Conservation (phyloP, 768 basidiomycete genomes). For the Serendipita vermifera region DNA sequence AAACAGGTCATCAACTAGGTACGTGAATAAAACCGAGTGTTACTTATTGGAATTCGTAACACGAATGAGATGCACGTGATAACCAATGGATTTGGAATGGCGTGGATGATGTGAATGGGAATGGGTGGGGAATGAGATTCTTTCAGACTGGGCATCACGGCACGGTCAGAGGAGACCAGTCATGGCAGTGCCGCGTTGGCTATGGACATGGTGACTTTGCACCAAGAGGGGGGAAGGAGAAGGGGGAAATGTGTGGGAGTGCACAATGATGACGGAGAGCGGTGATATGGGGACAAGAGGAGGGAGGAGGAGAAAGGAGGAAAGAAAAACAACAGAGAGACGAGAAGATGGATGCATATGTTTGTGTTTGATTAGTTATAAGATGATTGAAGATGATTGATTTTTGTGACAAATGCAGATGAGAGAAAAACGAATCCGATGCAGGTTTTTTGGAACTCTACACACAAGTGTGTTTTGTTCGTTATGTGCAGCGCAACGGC, state of each 20-base stretch:
- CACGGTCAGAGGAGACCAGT: no score
- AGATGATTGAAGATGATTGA: neutral
- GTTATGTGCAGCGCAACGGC: neutral
- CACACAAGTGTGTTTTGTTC: neutral
- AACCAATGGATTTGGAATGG: no score
- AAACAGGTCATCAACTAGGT: no score
- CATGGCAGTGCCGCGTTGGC: no score
- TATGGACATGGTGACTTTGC: no score
- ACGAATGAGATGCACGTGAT: no score
- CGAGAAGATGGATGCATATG: neutral
- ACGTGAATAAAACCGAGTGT: no score
- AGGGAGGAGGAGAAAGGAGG: neutral
- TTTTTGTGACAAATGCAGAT: slow-evolving; percentile 6
- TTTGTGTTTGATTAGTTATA: neutral
- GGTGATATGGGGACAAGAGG: neutral
- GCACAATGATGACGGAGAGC: neutral
- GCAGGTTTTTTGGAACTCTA: neutral
- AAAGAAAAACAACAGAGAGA: neutral
- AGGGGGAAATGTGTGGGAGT: neutral
- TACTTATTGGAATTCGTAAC: no score
- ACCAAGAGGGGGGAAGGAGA: neutral
- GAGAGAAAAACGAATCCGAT: neutral
- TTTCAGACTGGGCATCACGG: no score
- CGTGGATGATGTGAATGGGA: no score
- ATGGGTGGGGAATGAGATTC: no score